These are phyloP conservation scores for Candida maesae DNA, from an alignment of 805 yeast species.

Conservation along the genomic window DNA sequence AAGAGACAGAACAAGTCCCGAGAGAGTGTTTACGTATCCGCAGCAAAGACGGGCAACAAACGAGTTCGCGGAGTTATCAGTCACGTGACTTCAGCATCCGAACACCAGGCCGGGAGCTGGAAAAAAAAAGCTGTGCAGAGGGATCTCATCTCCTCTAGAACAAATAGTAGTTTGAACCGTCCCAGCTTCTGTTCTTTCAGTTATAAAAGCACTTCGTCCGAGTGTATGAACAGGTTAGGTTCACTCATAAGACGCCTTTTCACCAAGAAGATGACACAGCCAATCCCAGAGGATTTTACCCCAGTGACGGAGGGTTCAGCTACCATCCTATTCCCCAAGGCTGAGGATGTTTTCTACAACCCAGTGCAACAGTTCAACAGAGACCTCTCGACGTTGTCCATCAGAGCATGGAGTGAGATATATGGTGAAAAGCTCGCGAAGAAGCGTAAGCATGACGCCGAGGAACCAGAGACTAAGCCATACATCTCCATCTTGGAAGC, in stretches of 20 bases:
- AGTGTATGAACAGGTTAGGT: conserved; percentile 7
- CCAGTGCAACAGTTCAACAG: conserved; percentile 97
- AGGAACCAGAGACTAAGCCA: conserved; percentile 22
- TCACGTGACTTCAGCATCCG: too few relatives aligned
- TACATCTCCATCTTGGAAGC: conserved; percentile 81
- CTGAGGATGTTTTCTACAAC: conserved; percentile 85
- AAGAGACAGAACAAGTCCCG: too few relatives aligned
- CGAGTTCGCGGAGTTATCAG: too few relatives aligned
- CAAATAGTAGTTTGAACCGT: too few relatives aligned
- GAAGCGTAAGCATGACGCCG: conserved; percentile 32
- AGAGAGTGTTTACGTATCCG: too few relatives aligned
- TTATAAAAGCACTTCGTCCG: too few relatives aligned
- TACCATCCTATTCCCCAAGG: conserved; percentile 73
- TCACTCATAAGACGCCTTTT: conserved; percentile 1
- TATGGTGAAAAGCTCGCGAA: conserved; percentile 36
- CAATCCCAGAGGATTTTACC: conserved; percentile 29
- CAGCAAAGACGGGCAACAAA: too few relatives aligned
- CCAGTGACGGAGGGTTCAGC: conserved; percentile 78
- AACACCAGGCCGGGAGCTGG: too few relatives aligned
- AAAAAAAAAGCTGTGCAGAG: too few relatives aligned
- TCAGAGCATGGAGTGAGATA: conserved; percentile 78
- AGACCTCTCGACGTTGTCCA: conserved; percentile 80
- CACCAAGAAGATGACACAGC: conserved; percentile 5
- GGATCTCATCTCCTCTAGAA: too few relatives aligned
- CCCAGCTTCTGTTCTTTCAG: too few relatives aligned